Percentiles rank a stretch among this genome's conserved stretches.
Evolutionary conservation across 2,329 filamentous ascomycete species (phyloP).

Genomic region (Colletotrichum eremochloae): DNA sequence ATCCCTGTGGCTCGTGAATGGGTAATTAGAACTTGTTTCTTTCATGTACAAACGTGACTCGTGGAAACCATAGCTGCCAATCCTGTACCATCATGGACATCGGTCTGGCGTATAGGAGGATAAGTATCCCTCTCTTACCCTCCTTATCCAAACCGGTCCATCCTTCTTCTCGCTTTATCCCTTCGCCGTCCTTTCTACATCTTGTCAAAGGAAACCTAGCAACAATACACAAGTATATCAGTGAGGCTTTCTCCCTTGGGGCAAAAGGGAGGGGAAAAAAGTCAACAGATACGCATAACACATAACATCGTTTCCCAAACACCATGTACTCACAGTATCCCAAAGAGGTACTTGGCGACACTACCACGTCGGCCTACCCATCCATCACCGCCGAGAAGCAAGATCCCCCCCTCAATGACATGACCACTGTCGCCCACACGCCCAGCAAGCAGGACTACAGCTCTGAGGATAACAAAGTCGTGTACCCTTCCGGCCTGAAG

Average conservation of each 20-base stretch:
- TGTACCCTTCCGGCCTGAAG: conserved; percentile 57
- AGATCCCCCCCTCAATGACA: conserved; percentile 6
- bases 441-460: neutral
- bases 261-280: neutral
- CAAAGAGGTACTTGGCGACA: conserved; percentile 9
- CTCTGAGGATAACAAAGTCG: conserved; percentile 40
- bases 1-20: conserved; percentile 31
- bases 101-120: neutral
- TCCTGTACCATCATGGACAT: conserved; percentile 24
- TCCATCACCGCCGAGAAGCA: conserved; percentile 29
- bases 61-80: conserved; percentile 9
- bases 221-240: neutral
- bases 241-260: neutral
- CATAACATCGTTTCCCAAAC: neutral
- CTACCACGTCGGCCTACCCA: conserved; percentile 31
- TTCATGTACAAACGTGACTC: neutral
- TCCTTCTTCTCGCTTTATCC: too few species aligned
- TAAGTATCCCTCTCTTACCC: conserved; percentile 12
- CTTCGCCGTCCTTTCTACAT: neutral
- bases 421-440: neutral
- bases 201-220: neutral
- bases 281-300: neutral
- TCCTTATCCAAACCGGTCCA: neutral
- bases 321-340: conserved; percentile 25
- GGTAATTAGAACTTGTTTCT: neutral